Evolutionary conservation across 2,329 filamentous ascomycete genomes (phyloP), one percentile per base, ranked within the genome.

Genomic region (Blumeria hordei): DNA sequence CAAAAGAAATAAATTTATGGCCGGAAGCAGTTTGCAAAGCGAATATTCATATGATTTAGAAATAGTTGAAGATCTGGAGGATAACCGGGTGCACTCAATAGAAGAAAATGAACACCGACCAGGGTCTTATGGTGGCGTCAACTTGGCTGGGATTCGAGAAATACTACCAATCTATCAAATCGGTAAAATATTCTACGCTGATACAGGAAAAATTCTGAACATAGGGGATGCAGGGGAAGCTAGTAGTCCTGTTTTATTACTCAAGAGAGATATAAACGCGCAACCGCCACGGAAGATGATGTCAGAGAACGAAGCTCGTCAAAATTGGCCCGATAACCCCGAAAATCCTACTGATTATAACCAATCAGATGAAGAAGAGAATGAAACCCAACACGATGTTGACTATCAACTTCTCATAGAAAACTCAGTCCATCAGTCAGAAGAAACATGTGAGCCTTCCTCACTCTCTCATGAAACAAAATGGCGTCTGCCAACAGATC

Each of bases 161-260:
- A 71, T 77, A 39, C 68, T 86, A 14, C 82, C 82, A 1, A 76
- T 85, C 18, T 80, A 85, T 63, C 76, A 85, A 62, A 76, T 85
- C 12, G 83, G 80, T 1, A 85, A 85, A 63, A 83, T 86, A 35
- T 86, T 86, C 67, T 86, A 85, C 60, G 82, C 82, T 12, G 81
- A 85, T 59, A 85, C 81, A 0, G 81, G 82, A 45, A 84, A 83
- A 62, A 81, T 86, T 28, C 69, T 86, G 16, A 83, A 84, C 58
- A 84, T 86, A 57, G 79, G 78, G 12, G 73, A 69, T 2, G 77
- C 82, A 28, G 77, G 74, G 36, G 81, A 84, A 62, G 71, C 72
- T 3, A 83, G 82, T 60, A 83, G 75, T 57, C 82, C 82, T 0
- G 75, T 85, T 0, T 67, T 86, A 2, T 66, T 86, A 0, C 66